Conservation (phyloP, 305 asterid species). For the Fraxinus latifolia region DNA sequence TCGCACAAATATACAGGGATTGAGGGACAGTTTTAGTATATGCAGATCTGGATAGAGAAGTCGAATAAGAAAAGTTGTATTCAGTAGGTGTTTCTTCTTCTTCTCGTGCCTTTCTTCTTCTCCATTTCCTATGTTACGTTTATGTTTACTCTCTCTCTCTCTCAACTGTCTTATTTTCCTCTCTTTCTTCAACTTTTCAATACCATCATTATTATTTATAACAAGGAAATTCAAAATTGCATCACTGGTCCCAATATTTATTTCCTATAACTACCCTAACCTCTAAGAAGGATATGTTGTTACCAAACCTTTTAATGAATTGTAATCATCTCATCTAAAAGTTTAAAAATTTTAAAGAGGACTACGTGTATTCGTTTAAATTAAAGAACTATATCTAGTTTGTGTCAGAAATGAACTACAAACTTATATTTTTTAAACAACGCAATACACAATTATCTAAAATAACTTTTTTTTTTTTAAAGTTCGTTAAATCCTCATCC, state of each 20-base stretch:
- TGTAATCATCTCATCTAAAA: not conserved
- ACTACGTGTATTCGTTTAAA: not conserved
- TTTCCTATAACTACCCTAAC: not conserved
- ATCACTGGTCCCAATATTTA: not conserved
- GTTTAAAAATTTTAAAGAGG: not conserved
- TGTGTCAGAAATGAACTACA: not conserved
- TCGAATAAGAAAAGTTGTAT: constrained; percentile 26
- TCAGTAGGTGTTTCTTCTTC: constrained; percentile 35
- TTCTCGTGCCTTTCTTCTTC: constrained; percentile 41
- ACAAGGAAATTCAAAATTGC: not conserved
- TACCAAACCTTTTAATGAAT: not conserved
- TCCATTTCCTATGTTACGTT: constrained; percentile 27
- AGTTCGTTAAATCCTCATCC: not conserved
- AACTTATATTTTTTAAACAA: not conserved
- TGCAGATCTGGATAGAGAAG: constrained; percentile 58
- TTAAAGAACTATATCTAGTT: not conserved
- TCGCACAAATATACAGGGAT: not conserved
- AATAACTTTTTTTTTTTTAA: not conserved
- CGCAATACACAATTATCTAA: not conserved
- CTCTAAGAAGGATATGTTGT: not conserved
- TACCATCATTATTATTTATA: not conserved
- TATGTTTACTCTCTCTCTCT: not conserved
- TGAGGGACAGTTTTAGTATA: constrained; percentile 16
- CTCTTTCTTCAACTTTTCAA: not conserved
- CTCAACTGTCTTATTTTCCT: not conserved